Evolutionary conservation across 2,329 filamentous ascomycete species (phyloP).

Genomic region (Incumbomyces lentus): DNA sequence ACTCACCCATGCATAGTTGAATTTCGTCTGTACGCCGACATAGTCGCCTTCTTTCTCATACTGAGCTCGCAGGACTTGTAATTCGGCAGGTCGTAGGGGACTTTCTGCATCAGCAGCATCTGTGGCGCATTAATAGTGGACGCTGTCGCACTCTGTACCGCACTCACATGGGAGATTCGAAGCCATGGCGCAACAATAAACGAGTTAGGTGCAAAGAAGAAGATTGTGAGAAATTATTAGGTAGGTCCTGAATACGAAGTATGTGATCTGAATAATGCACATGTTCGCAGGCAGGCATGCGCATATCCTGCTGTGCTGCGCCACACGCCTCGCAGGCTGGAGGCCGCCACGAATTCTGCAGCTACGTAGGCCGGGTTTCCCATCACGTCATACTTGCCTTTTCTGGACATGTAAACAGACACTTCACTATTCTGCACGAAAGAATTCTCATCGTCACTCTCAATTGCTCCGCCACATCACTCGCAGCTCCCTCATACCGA

Average conservation of each 20-base stretch:
- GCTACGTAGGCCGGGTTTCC: neutral
- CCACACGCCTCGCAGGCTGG: too few species aligned
- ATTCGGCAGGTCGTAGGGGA: constrained; percentile 80
- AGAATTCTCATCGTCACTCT: neutral
- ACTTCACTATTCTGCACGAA: neutral
- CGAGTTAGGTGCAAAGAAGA: neutral
- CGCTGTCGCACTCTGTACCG: neutral
- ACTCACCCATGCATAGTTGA: constrained; percentile 96
- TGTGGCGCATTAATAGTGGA: constrained; percentile 33
- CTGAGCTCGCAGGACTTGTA: constrained; percentile 83
- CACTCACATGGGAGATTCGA: constrained; percentile 40
- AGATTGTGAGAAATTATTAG: too few species aligned
- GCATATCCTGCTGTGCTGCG: too few species aligned
- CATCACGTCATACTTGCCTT: constrained; percentile 3
- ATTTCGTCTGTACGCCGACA: constrained; percentile 95
- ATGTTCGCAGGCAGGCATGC: too few species aligned
- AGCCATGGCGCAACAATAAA: neutral
- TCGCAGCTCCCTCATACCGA: neutral
- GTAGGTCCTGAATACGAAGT: too few species aligned
- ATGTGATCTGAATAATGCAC: too few species aligned
- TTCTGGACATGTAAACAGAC: constrained; percentile 1
- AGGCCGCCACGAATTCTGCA: too few species aligned
- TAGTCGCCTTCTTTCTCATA: constrained; percentile 97
- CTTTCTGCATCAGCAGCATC: constrained; percentile 97
- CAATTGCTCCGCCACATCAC: neutral